Evolutionary conservation across 1,284 basidiomycete genomes (phyloP).

Genomic region (Macrocybe sp.): DNA sequence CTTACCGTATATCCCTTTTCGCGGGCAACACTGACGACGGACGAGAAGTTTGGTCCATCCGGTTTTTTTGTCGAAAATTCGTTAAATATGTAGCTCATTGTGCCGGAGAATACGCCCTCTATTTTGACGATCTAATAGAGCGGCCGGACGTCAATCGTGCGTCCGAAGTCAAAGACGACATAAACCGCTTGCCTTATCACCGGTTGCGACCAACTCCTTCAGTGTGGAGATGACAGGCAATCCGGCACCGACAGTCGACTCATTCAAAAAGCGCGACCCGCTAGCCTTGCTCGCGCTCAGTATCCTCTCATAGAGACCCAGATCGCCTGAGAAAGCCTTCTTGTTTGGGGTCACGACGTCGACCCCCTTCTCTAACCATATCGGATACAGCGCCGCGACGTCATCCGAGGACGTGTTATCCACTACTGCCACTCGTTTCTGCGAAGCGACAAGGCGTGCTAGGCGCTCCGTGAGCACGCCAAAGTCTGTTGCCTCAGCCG

Average conservation of each 20-base stretch:
- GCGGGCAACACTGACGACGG: conserved; percentile 85
- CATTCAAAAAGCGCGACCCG: conserved; percentile 77
- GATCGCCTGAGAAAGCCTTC: conserved; percentile 86
- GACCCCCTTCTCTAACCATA: conserved; percentile 76
- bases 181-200: conserved; percentile 71
- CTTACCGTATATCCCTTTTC: conserved; percentile 92
- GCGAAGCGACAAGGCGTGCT: conserved; percentile 35
- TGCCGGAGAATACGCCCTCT: conserved; percentile 90
- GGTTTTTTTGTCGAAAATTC: conserved; percentile 74
- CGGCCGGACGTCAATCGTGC: background rate
- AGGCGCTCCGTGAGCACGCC: conserved; percentile 42
- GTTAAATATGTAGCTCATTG: conserved; percentile 99
- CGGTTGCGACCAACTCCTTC: conserved; percentile 88
- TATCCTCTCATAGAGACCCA: conserved; percentile 72
- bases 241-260: conserved; percentile 95
- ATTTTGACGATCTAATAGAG: conserved; percentile 56
- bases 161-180: background rate
- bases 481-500: conserved; percentile 39
- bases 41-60: conserved; percentile 73
- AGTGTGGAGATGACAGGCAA: conserved; percentile 90
- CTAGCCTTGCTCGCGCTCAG: conserved; percentile 46
- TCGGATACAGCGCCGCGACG: conserved; percentile 83
- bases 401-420: conserved; percentile 92
- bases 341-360: conserved; percentile 97
- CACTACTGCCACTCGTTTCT: conserved; percentile 72